Base-by-base conservation (phyloP, 2,329 filamentous ascomycete species). In the Lachnum nothofagi region DNA sequence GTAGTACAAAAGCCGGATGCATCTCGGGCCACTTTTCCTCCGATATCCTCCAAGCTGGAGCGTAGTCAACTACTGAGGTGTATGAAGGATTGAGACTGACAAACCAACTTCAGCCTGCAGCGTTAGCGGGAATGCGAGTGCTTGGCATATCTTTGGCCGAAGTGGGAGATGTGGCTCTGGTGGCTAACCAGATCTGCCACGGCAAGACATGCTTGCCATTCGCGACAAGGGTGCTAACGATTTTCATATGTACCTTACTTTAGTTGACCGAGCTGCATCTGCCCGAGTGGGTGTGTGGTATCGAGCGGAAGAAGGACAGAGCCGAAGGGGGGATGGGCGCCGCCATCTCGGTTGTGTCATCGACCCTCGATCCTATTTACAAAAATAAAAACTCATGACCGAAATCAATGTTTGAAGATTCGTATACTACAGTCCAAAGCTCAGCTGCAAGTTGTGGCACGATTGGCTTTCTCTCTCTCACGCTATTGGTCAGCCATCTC, bases 381-480 rank as follows among this genome's bases (percentile, higher is more conserved):
- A 35, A 48, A 48, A 51, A 44, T 44, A 46, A 38, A 25, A 23
- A 19, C 43, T 29, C 31, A 43, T 39, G 19, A 35, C 49, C 44
- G 27, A 44, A 43, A 37, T 27, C 24, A 37, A 24, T 33, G 17
- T 48, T 39, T 44, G 25, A 47, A 39, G 39, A 47, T 49, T 44
- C 50, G 39, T 53, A 47, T 43, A 46, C 5, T 48, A 41, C 40
- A 40, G 37, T 46, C 37, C 34, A 34, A 37, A 46, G 35, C 39
- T 54, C 51, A 54, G 52, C 52, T 54, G 40, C 14, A 43, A 35
- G 42, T 48, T 16, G 47, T 57, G 54, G 52, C 44, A 51, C 43
- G 27, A 43, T 52, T 42, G 54, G 54, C 54, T 49, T 42, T 37
- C 37, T 51, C 20, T 27, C 39, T 14, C 9, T 20, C n/a, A n/a